Base-by-base conservation (phyloP, 768 basidiomycete species). In the Cytidiella melzeri region DNA sequence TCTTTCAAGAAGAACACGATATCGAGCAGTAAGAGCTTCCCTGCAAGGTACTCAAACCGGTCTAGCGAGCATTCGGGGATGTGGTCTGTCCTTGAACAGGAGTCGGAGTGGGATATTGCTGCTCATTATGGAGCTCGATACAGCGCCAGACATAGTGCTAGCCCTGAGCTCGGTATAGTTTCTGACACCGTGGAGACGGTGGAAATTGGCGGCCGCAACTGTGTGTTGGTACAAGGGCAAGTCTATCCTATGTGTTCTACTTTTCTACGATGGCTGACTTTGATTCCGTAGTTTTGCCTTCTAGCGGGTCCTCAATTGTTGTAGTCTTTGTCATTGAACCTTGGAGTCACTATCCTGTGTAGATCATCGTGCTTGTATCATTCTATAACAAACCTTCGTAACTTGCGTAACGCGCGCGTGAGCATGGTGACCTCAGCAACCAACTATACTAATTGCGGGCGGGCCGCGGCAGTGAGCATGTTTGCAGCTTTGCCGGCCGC, bases 91-190 rank as follows among this genome's bases (percentile, higher is more conserved):
- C 24, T 43, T 5, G 30, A 41, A 9, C 48, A 45, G 41, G 43
- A 46, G 18, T 51, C 49, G 15, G 54, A 59, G 38, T 61, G 57
- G 57, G 58, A 61, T 38, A 55, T 63, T 25, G 59, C 61, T 23
- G 39, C 36, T 39, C 50, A 54, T 11, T 60, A 57, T 46, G 57
- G 55, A 2, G 55, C 54, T 25, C 46, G 55, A 43, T 50, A 27
- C 27, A 55, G 55, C 51, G 52, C 48, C 41, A 41, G 36, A 38
- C 48, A 53, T 42, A 40, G 45, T 28, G 45, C 41, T 37, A 53
- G 38, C 20, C 36, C 20, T 27, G 36, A 49, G 42, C 44, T 26
- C 38, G 23, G 34, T 12, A 25, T 28, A 6, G 30, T 23, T 13
- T 15, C 28, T 21, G 58, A 55, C 49, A 37, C 42, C 20, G 21